phyloP scores from a whole-genome alignment of 208 protist species.

The Leishmania guyanensis region DNA sequence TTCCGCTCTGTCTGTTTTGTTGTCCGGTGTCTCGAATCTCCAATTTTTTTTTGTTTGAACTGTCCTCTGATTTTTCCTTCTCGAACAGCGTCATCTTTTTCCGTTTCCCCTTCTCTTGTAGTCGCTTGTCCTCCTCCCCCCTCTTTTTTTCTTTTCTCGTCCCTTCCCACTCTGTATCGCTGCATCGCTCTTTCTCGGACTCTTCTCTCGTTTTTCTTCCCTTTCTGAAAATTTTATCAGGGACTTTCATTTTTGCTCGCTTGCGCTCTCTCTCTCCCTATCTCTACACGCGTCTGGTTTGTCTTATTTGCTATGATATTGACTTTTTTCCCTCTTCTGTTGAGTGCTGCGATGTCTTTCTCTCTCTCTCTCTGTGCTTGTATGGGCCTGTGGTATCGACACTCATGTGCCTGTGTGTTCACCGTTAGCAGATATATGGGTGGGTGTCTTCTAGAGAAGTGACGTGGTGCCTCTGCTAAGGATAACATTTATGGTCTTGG shows the following conservation, averaged over 20 bases:
- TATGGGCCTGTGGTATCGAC: not conserved
- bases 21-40: not conserved
- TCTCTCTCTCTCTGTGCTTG: slow-evolving; percentile 4
- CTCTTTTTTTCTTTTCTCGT: not conserved
- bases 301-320: slow-evolving; percentile 16
- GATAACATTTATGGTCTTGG: not conserved
- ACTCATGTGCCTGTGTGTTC: not conserved
- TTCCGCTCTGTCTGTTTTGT: not conserved
- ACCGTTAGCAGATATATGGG: too few species aligned
- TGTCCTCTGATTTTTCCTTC: not conserved
- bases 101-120: slow-evolving; percentile 9
- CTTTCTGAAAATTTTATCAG: not conserved
- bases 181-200: too few species aligned
- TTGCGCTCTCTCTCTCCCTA: not conserved
- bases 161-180: not conserved
- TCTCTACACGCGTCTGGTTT: not conserved
- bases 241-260: not conserved
- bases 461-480: too few species aligned
- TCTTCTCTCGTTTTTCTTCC: slow-evolving; percentile 9
- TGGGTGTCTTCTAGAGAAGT: too few species aligned
- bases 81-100: slow-evolving; percentile 12
- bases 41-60: not conserved
- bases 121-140: not conserved
- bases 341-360: not conserved
- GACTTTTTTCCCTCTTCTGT: slow-evolving; percentile 8